Conservation (phyloP, 768 basidiomycete genomes). For the Filobasidium wieringae region DNA sequence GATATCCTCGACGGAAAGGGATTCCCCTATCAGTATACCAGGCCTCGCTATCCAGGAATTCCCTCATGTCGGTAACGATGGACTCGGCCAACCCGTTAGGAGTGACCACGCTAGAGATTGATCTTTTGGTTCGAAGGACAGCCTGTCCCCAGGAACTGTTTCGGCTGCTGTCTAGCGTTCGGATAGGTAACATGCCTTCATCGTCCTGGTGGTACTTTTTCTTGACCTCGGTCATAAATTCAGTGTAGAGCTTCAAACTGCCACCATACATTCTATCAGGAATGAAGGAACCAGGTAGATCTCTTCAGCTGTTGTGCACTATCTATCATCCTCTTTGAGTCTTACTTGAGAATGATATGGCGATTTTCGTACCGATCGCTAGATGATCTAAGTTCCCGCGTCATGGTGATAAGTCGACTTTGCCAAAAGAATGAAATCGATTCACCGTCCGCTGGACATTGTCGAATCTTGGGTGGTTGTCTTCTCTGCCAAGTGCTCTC, state of each 20-base stretch:
- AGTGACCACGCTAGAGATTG: constrained; percentile 75
- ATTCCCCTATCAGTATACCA: constrained; percentile 92
- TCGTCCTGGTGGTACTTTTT: constrained; percentile 77
- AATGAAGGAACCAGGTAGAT: not conserved
- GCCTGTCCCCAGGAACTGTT: constrained; percentile 78
- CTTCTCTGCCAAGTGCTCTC: too few species aligned
- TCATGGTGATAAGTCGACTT: not conserved
- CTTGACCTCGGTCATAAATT: constrained; percentile 81
- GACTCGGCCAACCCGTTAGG: constrained; percentile 49
- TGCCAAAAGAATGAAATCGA: not conserved
- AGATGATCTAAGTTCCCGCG: not conserved
- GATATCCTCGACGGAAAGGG: constrained; percentile 77
- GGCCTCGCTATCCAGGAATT: constrained; percentile 70
- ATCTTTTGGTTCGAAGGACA: constrained; percentile 73
- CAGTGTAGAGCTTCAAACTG: constrained; percentile 42
- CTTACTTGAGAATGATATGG: not conserved
- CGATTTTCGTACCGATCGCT: not conserved
- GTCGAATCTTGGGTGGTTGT: too few species aligned
- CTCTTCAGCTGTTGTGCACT: not conserved
- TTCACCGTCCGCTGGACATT: not conserved
- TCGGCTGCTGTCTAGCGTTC: constrained; percentile 53
- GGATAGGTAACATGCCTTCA: constrained; percentile 75
- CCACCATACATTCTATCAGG: not conserved
- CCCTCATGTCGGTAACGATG: constrained; percentile 48
- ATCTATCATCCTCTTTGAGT: too few species aligned